These are phyloP conservation scores for Emydomyces testavorans DNA, from an alignment of 2,329 filamentous ascomycete species.

Conservation along the genomic window DNA sequence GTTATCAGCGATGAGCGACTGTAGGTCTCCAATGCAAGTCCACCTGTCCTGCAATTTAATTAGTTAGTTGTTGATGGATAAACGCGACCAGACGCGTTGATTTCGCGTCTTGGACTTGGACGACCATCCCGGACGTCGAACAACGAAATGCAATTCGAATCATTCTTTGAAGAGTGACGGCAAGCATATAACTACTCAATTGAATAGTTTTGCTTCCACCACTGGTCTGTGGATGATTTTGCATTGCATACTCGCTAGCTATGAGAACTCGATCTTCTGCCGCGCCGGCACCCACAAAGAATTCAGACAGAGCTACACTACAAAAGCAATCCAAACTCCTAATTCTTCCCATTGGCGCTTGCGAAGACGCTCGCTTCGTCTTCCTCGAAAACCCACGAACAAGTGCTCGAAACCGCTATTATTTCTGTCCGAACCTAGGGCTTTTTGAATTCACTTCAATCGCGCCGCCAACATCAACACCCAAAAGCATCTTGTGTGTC, in stretches of 20 bases:
- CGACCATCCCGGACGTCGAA: too few relatives aligned
- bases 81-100: slow-evolving; percentile 4
- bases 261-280: slow-evolving; percentile 27
- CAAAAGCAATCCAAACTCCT: slow-evolving; percentile 40
- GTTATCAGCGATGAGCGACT: neutral
- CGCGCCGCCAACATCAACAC: slow-evolving; percentile 39
- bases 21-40: neutral
- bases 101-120: slow-evolving; percentile 4
- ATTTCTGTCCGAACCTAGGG: slow-evolving; percentile 48
- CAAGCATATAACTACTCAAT: too few relatives aligned
- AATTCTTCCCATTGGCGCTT: slow-evolving; percentile 45
- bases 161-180: too few relatives aligned
- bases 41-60: neutral
- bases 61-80: neutral
- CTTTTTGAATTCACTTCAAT: slow-evolving; percentile 52
- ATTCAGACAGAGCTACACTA: slow-evolving; percentile 8
- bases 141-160: too few relatives aligned
- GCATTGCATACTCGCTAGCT: neutral
- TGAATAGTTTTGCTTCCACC: too few relatives aligned
- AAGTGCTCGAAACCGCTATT: slow-evolving; percentile 40
- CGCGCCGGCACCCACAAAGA: slow-evolving; percentile 11
- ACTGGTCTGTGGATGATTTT: neutral
- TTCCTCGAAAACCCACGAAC: slow-evolving; percentile 46
- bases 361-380: slow-evolving; percentile 44
- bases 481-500: slow-evolving; percentile 45